Base-by-base conservation (phyloP, 2,329 filamentous ascomycete genomes). In the Fusarium gaditjirri region DNA sequence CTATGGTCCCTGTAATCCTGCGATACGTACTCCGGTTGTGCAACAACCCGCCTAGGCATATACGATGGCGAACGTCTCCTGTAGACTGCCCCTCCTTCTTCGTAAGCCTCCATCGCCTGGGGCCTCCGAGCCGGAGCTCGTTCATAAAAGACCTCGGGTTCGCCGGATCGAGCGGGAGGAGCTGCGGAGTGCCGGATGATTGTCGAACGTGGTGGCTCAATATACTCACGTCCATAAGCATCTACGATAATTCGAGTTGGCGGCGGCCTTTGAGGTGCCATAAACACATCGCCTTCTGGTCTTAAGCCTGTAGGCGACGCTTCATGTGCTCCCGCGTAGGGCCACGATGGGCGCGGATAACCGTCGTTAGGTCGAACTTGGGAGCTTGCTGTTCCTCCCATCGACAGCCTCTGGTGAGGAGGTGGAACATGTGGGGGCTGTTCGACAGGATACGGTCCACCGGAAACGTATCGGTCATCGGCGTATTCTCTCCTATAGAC, bases 161-260 rank as follows among this genome's bases (percentile, higher is more conserved):
- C 89, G 21, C 84, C 80, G 27, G 79, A 78, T 39, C 79, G 78
- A 31, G 77, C 68, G 21, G 86, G 83, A 43, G 88, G 85, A 8
- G 86, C 87, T 21, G 87, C 84, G 12, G 89, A 90, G 54, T 88
- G 87, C 50, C 87, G 75, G 47, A 75, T 82, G 25, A 85, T 77
- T 23, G 84, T 74, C 29, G 80, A 74, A 52, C 84, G 85, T 14
- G 82, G 75, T 31, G 89, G 88, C 74, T 91, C 89, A 66, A 87
- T 80, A 82, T 95, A 98, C 78, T 94, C 90, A 79, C 93, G 93
- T 43, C 94, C 94, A 80, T 91, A 93, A 69, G 93, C 90, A 81
- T 98, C 95, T 60, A 97, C 86, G 38, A 97, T 86, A 70, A 97
- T 92, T 68, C 91, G 90, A 61, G 91, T 85, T 49, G 88, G 83